Evolutionary conservation across 2,329 filamentous ascomycete genomes (phyloP), one percentile per base, ranked within the genome.

Genomic region (Fusarium scirpi): DNA sequence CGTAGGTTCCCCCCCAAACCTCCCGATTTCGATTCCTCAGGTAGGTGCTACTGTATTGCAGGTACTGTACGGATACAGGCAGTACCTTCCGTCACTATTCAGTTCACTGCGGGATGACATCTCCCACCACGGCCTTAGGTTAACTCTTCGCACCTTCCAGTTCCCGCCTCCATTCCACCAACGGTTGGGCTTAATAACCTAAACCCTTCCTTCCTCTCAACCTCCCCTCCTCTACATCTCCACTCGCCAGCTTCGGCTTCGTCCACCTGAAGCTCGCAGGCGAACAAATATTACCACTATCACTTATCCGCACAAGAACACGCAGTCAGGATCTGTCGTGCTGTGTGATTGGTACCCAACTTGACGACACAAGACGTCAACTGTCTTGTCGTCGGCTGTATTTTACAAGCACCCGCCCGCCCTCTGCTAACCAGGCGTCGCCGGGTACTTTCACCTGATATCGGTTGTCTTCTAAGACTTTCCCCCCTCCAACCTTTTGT

Each of bases 201-300:
- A 66, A 66, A 66, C 63, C 38, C 55, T 65, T 58, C 46, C 62
- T 52, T 71, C 62, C 55, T 66, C 63, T 59, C 53, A 40, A 47
- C 58, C 65, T 62, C 60, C 49, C 61, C 72, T 69, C 58, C 52
- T 58, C 60, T 66, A 54, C 59, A 57, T 56, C 60, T 66, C 65
- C 49, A 70, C 53, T 22, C 62, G 53, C 67, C 54, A 70, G 67
- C 67, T 70, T 67, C 62, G 54, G 54, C 67, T 56, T 70, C 54
- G 63, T 68, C 58, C 67, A 68, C 46, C 34, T 54, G 58, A 55
- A 68, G 54, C 62, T 67, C 41, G 58, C 32, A 55, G 67, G 58
- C 58, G 63, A 61, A 67, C 49, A 29, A 38, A 38, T 38, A 61
- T 38, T 16, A 68, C 47, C 54, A 51, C 54, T 46, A 58, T 48